Evolutionary conservation across 768 basidiomycete genomes (phyloP), one percentile per base, ranked within the genome.

Genomic region (Zangia roseola): DNA sequence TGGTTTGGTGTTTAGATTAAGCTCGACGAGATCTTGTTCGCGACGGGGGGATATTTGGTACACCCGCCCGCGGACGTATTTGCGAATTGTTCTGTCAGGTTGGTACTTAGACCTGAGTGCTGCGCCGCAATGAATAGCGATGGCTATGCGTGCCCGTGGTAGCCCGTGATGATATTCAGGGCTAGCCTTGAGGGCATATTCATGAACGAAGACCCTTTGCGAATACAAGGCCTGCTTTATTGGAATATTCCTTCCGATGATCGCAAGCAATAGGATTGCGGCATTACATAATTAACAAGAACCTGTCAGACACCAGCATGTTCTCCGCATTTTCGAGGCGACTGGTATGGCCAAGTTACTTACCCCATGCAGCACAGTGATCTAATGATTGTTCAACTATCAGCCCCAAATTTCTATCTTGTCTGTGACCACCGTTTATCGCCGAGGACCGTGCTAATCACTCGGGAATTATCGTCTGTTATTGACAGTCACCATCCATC

Each of bases 381-480:
- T n/a, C n/a, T 43, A 10, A 33, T 40, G 13, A 45, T 40, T 35
- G n/a, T 38, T 28, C 16, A 8, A 17, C 33, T 49, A 47, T 37
- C 47, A 74, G 73, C 83, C 82, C 7, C 77, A 85, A 59, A 73
- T 86, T 24, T 84, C 84, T 6, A 84, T 86, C 25, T 86, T 85
- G 84, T 85, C 57, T 56, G 79, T 68, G 20, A 4, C 26, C 14
- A 10, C 45, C 37, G 42, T 55, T 26, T 24, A 30, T 51, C 52
- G 5, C 45, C 58, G 35, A 40, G 21, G n/a, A 36, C 20, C 49
- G 31, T 37, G 39, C 59, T 56, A 9, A 55, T 26, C 17, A 1
- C 33, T 20, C 14, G 10, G 25, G 8, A 33, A 45, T 43, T 14
- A 42, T 38, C 17, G 17, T 41, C 10, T n/a, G n/a, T 42, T 5